phyloP scores from a whole-genome alignment of 306 rosid genomes.

The Cucurbita pepo region DNA sequence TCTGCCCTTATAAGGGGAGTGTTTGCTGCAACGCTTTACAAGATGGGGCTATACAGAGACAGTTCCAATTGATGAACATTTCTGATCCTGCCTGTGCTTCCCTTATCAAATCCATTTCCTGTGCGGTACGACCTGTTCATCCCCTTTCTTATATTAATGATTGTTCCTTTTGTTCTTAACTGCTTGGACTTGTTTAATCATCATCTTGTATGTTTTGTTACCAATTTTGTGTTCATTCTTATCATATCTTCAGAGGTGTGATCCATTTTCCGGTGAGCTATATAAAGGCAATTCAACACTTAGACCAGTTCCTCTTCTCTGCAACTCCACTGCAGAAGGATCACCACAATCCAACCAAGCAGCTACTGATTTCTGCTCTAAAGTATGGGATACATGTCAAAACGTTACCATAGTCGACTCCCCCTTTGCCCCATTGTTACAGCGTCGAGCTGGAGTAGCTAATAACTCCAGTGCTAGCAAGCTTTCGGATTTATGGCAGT shows the following conservation, averaged over 20 bases:
- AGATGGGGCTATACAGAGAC: constrained; percentile 52
- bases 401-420: constrained; percentile 56
- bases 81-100: constrained; percentile 62
- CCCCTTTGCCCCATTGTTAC: constrained; percentile 65
- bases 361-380: constrained; percentile 39
- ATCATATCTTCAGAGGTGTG: constrained; percentile 45
- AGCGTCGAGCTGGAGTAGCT: constrained; percentile 41
- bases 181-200: not conserved
- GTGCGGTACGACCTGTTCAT: constrained; percentile 47
- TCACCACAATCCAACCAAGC: constrained; percentile 56
- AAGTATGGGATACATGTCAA: constrained; percentile 73
- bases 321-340: constrained; percentile 58
- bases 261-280: constrained; percentile 73
- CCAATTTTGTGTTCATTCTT: not conserved
- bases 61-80: constrained; percentile 45
- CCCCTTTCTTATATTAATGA: not conserved
- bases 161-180: too few relatives aligned
- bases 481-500: constrained; percentile 63
- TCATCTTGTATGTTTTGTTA: not conserved
- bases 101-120: constrained; percentile 56
- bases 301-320: constrained; percentile 64
- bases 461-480: constrained; percentile 25
- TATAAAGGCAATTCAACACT: constrained; percentile 32
- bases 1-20: constrained; percentile 69
- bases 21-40: constrained; percentile 65